These are phyloP conservation scores for Plenodomus tracheiphilus DNA, from an alignment of 2,329 filamentous ascomycete genomes.

Conservation along the genomic window DNA sequence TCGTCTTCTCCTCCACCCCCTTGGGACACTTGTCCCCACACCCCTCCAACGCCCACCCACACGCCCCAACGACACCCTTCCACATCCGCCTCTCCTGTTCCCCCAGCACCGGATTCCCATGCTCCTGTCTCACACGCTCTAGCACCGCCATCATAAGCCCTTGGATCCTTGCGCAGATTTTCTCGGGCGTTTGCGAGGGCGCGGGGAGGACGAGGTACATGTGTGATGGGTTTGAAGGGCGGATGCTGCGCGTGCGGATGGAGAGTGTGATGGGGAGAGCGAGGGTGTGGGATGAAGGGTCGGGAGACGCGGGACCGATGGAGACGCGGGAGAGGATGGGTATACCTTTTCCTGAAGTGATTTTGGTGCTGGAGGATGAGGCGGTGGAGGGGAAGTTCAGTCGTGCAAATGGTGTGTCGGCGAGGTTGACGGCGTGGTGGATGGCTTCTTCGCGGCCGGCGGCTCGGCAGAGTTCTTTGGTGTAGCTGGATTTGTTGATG, in stretches of 20 bases:
- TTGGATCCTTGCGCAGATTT: conserved; percentile 28
- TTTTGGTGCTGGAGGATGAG: background rate
- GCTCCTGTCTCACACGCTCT: conserved; percentile 26
- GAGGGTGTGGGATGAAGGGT: conserved; percentile 13
- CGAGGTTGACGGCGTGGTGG: conserved; percentile 30
- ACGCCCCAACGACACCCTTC: conserved; percentile 27
- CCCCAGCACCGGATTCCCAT: conserved; percentile 21
- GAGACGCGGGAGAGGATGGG: conserved; percentile 31
- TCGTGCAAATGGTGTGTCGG: conserved; percentile 29
- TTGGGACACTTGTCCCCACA: conserved; percentile 25
- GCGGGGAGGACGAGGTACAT: conserved; percentile 30
- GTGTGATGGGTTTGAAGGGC: conserved; percentile 14
- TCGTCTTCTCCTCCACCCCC: conserved; percentile 29
- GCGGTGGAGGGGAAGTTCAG: conserved; percentile 3
- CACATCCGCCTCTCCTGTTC: conserved; percentile 25
- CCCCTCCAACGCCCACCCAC: conserved; percentile 28
- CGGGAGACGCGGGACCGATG: conserved; percentile 25
- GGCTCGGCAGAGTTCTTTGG: conserved; percentile 20
- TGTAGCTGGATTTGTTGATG: conserved; percentile 24
- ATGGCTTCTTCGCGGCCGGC: conserved; percentile 24
- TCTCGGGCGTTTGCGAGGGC: conserved; percentile 11
- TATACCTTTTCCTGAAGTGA: conserved; percentile 3
- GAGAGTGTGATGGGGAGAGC: conserved; percentile 27
- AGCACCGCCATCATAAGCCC: conserved; percentile 39
- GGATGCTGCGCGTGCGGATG: conserved; percentile 16